Base-by-base conservation (phyloP, 164 flowering plant genomes). In the Liquidambar formosana region DNA sequence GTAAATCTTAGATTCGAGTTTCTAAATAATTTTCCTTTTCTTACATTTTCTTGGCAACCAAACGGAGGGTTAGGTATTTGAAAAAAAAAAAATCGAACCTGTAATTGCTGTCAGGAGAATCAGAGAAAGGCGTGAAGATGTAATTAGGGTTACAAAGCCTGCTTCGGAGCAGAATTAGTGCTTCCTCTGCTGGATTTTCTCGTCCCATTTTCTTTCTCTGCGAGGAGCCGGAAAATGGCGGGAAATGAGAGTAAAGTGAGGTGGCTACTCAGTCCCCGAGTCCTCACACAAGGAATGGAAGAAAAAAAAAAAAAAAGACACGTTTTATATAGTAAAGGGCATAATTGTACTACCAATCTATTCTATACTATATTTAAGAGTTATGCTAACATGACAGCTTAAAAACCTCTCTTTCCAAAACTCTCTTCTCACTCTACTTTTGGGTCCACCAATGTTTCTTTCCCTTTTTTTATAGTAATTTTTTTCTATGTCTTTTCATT, bases 61-160 rank as follows among this genome's bases (percentile, higher is more conserved):
- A 51, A 25, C 18, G 6, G 6, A 10, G 45, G n/a, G 11, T 16
- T 18, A 61, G 41, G 44, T 21, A 11, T 44, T 45, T 45, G 45
- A 45, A 51, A 49, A 64, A 63, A 60, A 14, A 47, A 26, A 61
- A 52, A 41, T 43, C 57, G 27, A 15, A 90, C 94, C 89, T 88
- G 85, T 85, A 88, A 65, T 85, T 86, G 84, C 80, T 80, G 43
- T 90, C 94, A 3, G 90, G 82, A 12, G 86, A 82, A 41, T 78
- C 73, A 1, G 88, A 81, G 64, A 82, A 75, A 25, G 65, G 53
- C 10, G 79, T 66, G 83, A 83, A 86, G 65, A 85, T 43, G 77
- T 78, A 89, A 75, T 23, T 73, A 51, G 91, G 86, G 69, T 88
- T 65, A 53, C 91, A 87, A 57, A 92, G 77, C 44, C 94, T 80